Percentiles rank a stretch among this genome's conserved stretches.
Conservation (phyloP, 208 protist species). For the Lotmaria passim region DNA sequence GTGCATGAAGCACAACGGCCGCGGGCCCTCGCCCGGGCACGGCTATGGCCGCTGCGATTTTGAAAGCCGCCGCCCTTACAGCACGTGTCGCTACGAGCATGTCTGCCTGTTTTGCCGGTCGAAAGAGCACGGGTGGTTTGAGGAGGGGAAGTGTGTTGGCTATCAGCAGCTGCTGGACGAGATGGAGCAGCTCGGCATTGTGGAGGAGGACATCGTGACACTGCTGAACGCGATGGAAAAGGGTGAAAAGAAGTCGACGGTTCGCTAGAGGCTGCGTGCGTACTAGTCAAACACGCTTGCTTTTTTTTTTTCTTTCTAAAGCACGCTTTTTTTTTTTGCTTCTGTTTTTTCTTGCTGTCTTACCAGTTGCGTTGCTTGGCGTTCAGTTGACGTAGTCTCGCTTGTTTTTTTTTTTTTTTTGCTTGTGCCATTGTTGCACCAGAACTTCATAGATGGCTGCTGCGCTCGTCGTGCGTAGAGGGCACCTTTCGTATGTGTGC, state of each 20-base stretch:
- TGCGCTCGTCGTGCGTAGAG: too few species aligned
- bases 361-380: not conserved
- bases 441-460: not conserved
- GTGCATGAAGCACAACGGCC: constrained; percentile 84
- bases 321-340: not conserved
- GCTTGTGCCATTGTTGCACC: not conserved
- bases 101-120: constrained; percentile 77
- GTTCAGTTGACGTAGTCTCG: too few species aligned
- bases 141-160: constrained; percentile 66
- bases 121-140: constrained; percentile 79
- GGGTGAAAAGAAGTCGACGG: not conserved
- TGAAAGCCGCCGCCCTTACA: constrained; percentile 59
- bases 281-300: too few species aligned
- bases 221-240: constrained; percentile 75
- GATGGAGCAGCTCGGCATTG: constrained; percentile 59
- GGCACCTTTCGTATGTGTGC: not conserved
- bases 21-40: constrained; percentile 50
- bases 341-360: not conserved
- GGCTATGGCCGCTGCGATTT: constrained; percentile 76
- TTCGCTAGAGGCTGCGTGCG: too few species aligned
- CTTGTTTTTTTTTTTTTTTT: constrained; percentile 5
- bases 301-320: constrained; percentile 7
- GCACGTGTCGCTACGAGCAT: constrained; percentile 78
- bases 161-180: constrained; percentile 67
- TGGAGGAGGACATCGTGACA: constrained; percentile 48